Percentiles rank a stretch among this genome's conserved stretches.
Conservation (phyloP, 2,329 filamentous ascomycete genomes). For the Claviceps lovelessii region DNA sequence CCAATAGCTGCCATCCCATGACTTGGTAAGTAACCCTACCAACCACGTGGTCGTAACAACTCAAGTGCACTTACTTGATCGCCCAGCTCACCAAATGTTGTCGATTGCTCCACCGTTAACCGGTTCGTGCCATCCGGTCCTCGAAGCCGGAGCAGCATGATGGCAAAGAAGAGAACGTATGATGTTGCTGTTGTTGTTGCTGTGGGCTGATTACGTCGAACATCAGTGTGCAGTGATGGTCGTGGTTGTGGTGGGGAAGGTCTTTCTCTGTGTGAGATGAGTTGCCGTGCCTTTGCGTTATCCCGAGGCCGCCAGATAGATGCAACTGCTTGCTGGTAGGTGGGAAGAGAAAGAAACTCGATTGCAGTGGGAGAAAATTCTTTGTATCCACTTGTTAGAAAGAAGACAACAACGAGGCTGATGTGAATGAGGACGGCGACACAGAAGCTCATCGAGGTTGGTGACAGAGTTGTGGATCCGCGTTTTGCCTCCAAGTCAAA, state of each 20-base stretch:
- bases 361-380: not conserved
- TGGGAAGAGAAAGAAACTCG: not conserved
- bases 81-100: conserved; percentile 54
- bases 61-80: conserved; percentile 27
- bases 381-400: not conserved
- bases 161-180: conserved; percentile 10
- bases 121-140: conserved; percentile 89
- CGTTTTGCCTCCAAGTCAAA: not conserved
- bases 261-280: not conserved
- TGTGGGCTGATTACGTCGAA: not conserved
- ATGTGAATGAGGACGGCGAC: not conserved
- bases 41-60: not conserved
- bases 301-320: not conserved
- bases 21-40: not conserved
- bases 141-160: conserved; percentile 74
- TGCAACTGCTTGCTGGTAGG: not conserved
- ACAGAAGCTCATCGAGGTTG: conserved; percentile 7
- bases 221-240: not conserved
- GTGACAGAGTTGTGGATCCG: conserved; percentile 3
- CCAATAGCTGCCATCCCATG: conserved; percentile 33
- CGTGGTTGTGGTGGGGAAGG: not conserved
- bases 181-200: not conserved
- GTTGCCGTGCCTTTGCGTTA: not conserved
- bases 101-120: conserved; percentile 58
- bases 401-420: not conserved